phyloP scores from a whole-genome alignment of 805 yeast species.

The Yamadazyma akitaensis region DNA sequence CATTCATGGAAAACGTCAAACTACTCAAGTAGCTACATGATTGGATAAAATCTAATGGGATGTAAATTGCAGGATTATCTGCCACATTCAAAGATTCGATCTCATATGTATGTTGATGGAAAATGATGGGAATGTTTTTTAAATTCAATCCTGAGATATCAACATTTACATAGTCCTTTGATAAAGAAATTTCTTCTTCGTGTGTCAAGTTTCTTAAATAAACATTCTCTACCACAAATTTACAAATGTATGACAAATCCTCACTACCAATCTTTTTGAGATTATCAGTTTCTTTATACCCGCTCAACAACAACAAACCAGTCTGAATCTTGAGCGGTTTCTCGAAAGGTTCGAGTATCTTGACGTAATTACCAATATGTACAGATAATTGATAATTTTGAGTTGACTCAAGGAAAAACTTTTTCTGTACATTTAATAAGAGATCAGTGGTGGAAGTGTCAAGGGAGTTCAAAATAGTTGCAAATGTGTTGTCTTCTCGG shows the following conservation, averaged over 20 bases:
- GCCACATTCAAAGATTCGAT: slow-evolving; percentile 81
- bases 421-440: slow-evolving; percentile 66
- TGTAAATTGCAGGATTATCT: slow-evolving; percentile 77
- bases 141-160: slow-evolving; percentile 69
- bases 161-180: slow-evolving; percentile 68
- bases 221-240: slow-evolving; percentile 68
- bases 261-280: slow-evolving; percentile 77
- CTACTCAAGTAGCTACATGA: slow-evolving; percentile 68
- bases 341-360: slow-evolving; percentile 68
- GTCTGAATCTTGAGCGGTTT: slow-evolving; percentile 76
- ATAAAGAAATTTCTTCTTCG: slow-evolving; percentile 67
- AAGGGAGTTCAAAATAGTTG: slow-evolving; percentile 76
- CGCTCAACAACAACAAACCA: slow-evolving; percentile 68
- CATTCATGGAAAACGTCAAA: slow-evolving; percentile 66
- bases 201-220: slow-evolving; percentile 57
- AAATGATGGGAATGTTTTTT: slow-evolving; percentile 79
- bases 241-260: slow-evolving; percentile 77
- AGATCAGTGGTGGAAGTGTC: slow-evolving; percentile 77
- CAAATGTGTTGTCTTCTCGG: slow-evolving; percentile 79
- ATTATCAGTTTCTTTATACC: slow-evolving; percentile 75
- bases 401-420: slow-evolving; percentile 66
- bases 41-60: slow-evolving; percentile 84
- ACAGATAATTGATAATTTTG: slow-evolving; percentile 76
- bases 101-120: slow-evolving; percentile 76
- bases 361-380: slow-evolving; percentile 71